Conservation (phyloP, 1,139 yeast species). For the Taphrina flavorubra region DNA sequence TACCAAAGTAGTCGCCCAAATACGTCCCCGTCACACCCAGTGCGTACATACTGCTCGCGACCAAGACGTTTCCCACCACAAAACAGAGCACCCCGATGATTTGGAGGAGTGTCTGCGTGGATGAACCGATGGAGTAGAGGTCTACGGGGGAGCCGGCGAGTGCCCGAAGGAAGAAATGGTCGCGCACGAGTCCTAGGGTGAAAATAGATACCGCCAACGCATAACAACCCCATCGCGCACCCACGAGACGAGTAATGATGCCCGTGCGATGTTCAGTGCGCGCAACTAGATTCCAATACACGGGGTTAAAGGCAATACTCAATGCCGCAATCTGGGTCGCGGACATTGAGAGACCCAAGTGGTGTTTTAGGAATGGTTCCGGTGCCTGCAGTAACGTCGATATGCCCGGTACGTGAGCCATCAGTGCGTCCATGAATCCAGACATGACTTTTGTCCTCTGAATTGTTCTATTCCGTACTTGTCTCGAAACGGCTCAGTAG, state of each 20-base stretch:
- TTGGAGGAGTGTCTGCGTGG: constrained; percentile 57
- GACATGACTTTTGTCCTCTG: background rate
- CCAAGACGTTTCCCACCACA: constrained; percentile 76
- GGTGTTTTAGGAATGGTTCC: background rate
- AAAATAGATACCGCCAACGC: constrained; percentile 80
- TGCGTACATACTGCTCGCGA: constrained; percentile 85
- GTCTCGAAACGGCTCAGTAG: no score
- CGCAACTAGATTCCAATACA: constrained; percentile 94
- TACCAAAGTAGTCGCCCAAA: constrained; percentile 95
- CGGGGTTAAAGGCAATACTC: constrained; percentile 86
- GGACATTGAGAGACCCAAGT: background rate
- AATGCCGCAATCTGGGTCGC: constrained; percentile 49
- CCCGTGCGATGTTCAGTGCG: constrained; percentile 80
- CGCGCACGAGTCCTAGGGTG: constrained; percentile 80
- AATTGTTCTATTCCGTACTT: no score
- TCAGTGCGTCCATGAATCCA: background rate
- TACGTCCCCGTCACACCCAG: constrained; percentile 96
- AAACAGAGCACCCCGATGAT: constrained; percentile 49
- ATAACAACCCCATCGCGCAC: constrained; percentile 78
- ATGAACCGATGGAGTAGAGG: background rate
- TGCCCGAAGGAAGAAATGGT: constrained; percentile 72
- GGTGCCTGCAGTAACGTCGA: no score
- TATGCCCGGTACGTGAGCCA: background rate
- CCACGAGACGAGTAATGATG: constrained; percentile 72
- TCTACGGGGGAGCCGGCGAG: constrained; percentile 45